Base-by-base conservation (phyloP, 352 stramenopile species). In the Phytophthora citricola region DNA sequence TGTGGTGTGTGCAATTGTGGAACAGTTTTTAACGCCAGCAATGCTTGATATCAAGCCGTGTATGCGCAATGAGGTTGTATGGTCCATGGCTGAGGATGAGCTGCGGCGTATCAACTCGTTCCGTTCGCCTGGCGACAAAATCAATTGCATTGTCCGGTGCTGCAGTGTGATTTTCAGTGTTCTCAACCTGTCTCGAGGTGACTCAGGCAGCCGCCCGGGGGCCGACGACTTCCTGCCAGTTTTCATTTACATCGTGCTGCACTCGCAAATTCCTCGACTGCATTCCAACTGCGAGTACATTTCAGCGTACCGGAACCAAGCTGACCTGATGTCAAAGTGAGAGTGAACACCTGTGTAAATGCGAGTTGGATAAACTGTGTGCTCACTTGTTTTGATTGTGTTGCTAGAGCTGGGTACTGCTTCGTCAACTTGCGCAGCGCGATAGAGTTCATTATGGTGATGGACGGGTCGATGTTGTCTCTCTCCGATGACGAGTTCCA, bases 271-370 rank as follows among this genome's bases (percentile, higher is more conserved):
- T 56, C 87, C 90, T n/a, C 74, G 81, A 9, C 75, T 97, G 11
- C 66, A 89, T 41, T 96, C 90, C 11, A 98, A 97, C 61, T 95
- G 90, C 63, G 91, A 97, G 71, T 98, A 97, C 69, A 97, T 98
- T 66, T 75, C 92, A 27, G 76, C 81, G 10, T 98, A 94, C 67
- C 81, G 88, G 20, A 96, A 97, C 64, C 82, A 90, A 17, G 83
- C 83, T 26, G 85, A 95, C 66, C 71, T 98, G 47, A 96, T 97
- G 89, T 95, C 88, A 54, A 97, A 97, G 87, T 94, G 61, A 26
- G 63, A 57, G 48, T 15, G 1, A 41, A 17, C 20, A 26, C 40
- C n/a, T 24, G 7, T 39, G 9, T 39, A 36, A 9, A 20, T 43
- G 20, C 11, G 0, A 29, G 27, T 32, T 17, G 27, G 38, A 51